Base-by-base conservation (phyloP, 371 early-diverging fungal species). In the Furculomyces boomerangus region DNA sequence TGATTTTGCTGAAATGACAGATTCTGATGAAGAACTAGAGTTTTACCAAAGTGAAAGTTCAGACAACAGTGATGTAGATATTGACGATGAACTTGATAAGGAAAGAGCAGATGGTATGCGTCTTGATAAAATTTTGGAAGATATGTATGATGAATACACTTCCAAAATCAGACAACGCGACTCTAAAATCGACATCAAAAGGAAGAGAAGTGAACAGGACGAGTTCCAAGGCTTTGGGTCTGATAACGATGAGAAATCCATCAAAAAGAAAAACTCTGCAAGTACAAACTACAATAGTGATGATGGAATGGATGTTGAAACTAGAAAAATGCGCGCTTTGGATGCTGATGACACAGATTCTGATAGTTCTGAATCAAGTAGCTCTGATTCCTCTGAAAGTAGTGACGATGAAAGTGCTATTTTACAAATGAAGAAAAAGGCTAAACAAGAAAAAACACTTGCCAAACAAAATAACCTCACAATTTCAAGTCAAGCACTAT, bases 121-220 rank as follows among this genome's bases (percentile, higher is more conserved):
- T 58, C 64, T 89, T 24, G 88, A 88, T 56, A 65, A 66, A 14
- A 81, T 88, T 44, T 64, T 90, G 65, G 88, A 91, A 59, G 73
- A 70, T 25, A 71, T 83, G 64, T 87, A 76, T 65, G 71, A 76
- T 5, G 71, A 78, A 44, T 88, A 81, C 66, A 70, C 74, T 47
- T 78, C 81, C 57, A 81, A 80, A 29, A 75, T 75, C 64, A 63
- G 78, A 40, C 80, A 87, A 59, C 73, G 70, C 3, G 80, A 93
- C 64, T 83, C 90, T 14, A 81, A 80, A 58, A 72, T 76, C 57
- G 74, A 75, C 60, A 86, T 84, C 50, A 79, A 80, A 57, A 72
- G 75, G 61, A 66, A 65, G 46, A 71, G 80, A 22, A 71, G 75
- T 57, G 74, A 79, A 35, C 70, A 81, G 55, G 77, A 80, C 45